These are phyloP conservation scores for Clonostachys sp. DNA, from an alignment of 2,329 filamentous ascomycete species.

Conservation along the genomic window DNA sequence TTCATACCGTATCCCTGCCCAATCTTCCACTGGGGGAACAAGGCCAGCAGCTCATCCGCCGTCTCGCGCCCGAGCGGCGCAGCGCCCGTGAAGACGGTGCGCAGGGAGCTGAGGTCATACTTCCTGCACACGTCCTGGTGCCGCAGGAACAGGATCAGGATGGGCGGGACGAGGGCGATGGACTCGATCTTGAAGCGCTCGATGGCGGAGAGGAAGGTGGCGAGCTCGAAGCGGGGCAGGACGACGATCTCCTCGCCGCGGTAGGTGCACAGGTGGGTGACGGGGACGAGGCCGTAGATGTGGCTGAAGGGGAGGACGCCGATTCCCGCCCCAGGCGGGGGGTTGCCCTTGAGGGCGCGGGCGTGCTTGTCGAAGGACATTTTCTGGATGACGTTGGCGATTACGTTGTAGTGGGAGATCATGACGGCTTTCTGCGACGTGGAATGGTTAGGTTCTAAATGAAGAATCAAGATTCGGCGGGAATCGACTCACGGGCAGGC, in stretches of 20 bases:
- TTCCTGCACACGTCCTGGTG: constrained; percentile 53
- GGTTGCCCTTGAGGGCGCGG: constrained; percentile 40
- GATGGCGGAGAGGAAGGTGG: constrained; percentile 58
- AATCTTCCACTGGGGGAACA: constrained; percentile 61
- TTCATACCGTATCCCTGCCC: constrained; percentile 66
- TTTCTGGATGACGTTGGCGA: constrained; percentile 69
- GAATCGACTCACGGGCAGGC: constrained; percentile 55
- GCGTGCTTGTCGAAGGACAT: constrained; percentile 32
- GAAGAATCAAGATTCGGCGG: neutral
- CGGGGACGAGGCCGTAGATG: constrained; percentile 75
- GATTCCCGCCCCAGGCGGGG: constrained; percentile 43
- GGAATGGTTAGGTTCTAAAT: neutral
- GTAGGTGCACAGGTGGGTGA: constrained; percentile 61
- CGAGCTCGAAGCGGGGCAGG: constrained; percentile 71
- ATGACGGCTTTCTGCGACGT: constrained; percentile 69
- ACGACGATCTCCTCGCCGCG: constrained; percentile 71
- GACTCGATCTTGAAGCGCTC: constrained; percentile 64
- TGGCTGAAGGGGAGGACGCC: constrained; percentile 76
- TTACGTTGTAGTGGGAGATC: constrained; percentile 76
- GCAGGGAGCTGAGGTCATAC: constrained; percentile 67
- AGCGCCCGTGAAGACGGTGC: constrained; percentile 64
- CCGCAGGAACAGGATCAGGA: constrained; percentile 70
- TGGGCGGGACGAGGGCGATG: constrained; percentile 71
- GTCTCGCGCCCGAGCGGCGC: constrained; percentile 71
- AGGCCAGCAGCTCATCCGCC: constrained; percentile 54